Conservation (phyloP, 164 flowering plant species). For the Tetracentron sinense region DNA sequence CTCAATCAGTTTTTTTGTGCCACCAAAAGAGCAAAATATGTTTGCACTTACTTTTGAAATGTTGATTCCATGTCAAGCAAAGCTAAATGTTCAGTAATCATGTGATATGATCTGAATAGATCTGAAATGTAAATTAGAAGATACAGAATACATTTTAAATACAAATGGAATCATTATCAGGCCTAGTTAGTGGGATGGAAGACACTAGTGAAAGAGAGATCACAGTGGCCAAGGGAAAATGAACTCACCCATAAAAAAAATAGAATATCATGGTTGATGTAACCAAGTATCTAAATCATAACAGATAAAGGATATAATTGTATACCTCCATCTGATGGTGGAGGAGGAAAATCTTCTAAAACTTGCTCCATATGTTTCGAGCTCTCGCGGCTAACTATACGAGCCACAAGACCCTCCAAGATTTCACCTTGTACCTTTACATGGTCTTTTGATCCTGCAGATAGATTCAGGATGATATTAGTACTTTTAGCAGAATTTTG, state of each 20-base stretch:
- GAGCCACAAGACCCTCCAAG: conserved; percentile 96
- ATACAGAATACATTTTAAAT: too few species aligned
- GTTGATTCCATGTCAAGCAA: not conserved
- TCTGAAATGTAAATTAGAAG: not conserved
- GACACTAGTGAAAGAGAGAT: too few species aligned
- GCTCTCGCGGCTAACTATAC: conserved; percentile 81
- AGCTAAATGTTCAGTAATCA: not conserved
- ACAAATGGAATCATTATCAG: too few species aligned
- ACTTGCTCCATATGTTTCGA: conserved; percentile 68
- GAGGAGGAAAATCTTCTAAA: conserved; percentile 57
- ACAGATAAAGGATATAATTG: not conserved
- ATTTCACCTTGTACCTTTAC: conserved; percentile 88
- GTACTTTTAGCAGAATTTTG: not conserved
- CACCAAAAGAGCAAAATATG: not conserved
- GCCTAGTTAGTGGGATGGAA: too few species aligned
- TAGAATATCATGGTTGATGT: not conserved
- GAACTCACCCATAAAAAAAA: not conserved
- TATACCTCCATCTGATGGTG: conserved; percentile 60
- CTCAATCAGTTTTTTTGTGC: not conserved
- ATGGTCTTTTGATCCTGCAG: conserved; percentile 87
- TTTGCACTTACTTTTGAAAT: not conserved
- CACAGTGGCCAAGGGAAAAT: not conserved
- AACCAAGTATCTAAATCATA: not conserved
- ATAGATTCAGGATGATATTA: not conserved
- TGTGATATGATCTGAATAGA: not conserved